Percentiles rank a stretch among this genome's conserved stretches.
Conservation (phyloP, 2,329 filamentous ascomycete genomes). For the Alternaria longipes region DNA sequence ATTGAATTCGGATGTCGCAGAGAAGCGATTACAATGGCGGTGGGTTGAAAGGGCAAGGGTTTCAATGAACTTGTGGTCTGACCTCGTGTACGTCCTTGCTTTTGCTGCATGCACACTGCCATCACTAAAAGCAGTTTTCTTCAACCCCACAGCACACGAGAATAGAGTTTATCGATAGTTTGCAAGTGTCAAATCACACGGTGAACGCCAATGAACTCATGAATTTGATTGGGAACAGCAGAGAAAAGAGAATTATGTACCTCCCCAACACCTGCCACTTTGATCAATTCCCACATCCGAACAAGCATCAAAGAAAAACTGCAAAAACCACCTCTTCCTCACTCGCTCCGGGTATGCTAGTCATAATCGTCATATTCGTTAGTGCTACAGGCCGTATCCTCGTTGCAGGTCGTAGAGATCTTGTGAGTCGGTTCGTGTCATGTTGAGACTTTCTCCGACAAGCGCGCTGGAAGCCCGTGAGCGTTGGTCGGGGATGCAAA, state of each 20-base stretch:
- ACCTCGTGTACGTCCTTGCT: constrained; percentile 5
- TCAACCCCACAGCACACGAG: neutral
- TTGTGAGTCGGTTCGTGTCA: constrained; percentile 44
- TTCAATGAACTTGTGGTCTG: constrained; percentile 19
- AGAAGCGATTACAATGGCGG: neutral
- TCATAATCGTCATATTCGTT: constrained; percentile 50
- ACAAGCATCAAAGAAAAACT: constrained; percentile 19
- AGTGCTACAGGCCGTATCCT: constrained; percentile 36
- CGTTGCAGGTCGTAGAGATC: constrained; percentile 34
- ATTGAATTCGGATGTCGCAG: neutral
- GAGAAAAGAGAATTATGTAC: constrained; percentile 18
- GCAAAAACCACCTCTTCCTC: constrained; percentile 31
- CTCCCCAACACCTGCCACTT: constrained; percentile 6
- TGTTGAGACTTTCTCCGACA: constrained; percentile 37
- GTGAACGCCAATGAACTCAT: constrained; percentile 13
- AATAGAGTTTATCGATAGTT: constrained; percentile 11
- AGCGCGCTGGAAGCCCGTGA: constrained; percentile 11
- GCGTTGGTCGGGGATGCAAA: constrained; percentile 6
- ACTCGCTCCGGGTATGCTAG: constrained; percentile 45
- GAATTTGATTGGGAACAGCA: constrained; percentile 9
- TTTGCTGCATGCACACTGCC: constrained; percentile 12
- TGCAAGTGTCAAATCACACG: neutral
- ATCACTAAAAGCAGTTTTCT: constrained; percentile 5
- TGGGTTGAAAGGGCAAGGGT: neutral
- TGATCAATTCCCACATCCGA: constrained; percentile 9